Base-by-base conservation (phyloP, 2,329 filamentous ascomycete species). In the Apiospora marii region DNA sequence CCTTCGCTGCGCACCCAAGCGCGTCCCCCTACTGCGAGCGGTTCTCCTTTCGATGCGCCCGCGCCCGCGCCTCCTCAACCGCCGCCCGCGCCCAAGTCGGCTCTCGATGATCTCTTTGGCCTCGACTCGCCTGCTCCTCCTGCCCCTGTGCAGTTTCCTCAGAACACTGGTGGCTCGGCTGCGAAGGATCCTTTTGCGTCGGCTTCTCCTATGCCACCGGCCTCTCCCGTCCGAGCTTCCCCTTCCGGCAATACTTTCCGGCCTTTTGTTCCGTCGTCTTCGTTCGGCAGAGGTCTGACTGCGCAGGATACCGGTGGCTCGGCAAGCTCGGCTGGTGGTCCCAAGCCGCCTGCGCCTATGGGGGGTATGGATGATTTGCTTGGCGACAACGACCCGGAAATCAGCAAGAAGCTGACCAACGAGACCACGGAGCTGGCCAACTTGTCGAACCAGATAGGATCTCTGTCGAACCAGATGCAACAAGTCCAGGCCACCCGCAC, bases 341-440 rank as follows among this genome's bases (percentile, higher is more conserved):
- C 19, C 22, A 41, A 64, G 58, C 58, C 58, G 53, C 84, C 79
- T 75, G 82, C 79, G 61, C 83, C 83, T 69, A 80, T 81, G 72
- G 83, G 89, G 69, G 86, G 87, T 13, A 87, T 92, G 69, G 95
- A 98, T 78, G 96, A 98, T 81, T 87, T 98, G 10, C 87, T 99
- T n/a, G 94, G 94, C 22, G 95, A 98, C 77, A 92, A 92, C 75
- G 96, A 98, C 76, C 93, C 93, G 1, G 95, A 97, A 79, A 91
- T 95, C 71, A 96, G 92, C 83, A 96, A 93, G 82, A 97, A 93
- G 81, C 86, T 98, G 37, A 96, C 93, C 0, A 92, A 92, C 75
- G 96, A 99, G 80, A 96, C 95, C 2, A 92, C 93, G 0, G 96
- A 99, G 81, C 88, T 99, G 72, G 96, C 95, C 70, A 98, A 99